These are phyloP conservation scores for Debaryomyces nepalensis DNA, from an alignment of 1,139 yeast genomes.

Conservation along the genomic window DNA sequence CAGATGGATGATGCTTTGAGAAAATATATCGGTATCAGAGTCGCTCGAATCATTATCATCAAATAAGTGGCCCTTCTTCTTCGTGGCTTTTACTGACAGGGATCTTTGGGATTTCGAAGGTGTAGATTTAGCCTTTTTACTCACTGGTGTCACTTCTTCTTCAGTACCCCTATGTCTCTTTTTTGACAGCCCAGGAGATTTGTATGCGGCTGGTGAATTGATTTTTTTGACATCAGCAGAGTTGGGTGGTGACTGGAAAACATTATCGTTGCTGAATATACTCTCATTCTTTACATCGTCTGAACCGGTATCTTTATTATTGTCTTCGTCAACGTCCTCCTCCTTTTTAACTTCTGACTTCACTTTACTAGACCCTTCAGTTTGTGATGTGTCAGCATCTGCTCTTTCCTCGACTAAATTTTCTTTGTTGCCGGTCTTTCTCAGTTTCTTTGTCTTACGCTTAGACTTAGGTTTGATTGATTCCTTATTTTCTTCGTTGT, in stretches of 20 bases:
- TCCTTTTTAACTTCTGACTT: constrained; percentile 4
- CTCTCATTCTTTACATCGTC: constrained; percentile 15
- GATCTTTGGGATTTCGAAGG: neutral
- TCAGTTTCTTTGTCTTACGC: constrained; percentile 4
- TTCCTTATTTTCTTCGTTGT: constrained; percentile 2
- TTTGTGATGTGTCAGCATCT: neutral
- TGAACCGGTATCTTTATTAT: neutral
- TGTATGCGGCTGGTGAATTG: constrained; percentile 18
- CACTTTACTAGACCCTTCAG: neutral
- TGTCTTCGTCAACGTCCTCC: neutral
- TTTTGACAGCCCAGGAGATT: constrained; percentile 1
- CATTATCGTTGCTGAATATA: constrained; percentile 44
- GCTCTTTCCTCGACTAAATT: neutral
- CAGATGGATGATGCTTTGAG: constrained; percentile 12
- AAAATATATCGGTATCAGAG: constrained; percentile 12
- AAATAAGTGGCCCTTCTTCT: constrained; percentile 10
- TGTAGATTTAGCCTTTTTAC: constrained; percentile 11
- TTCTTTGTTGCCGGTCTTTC: constrained; percentile 6
- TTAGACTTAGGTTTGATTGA: constrained; percentile 8
- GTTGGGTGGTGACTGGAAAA: constrained; percentile 40
- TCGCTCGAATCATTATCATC: constrained; percentile 12
- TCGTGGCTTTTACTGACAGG: neutral
- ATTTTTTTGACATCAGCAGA: constrained; percentile 29
- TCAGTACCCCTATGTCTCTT: constrained; percentile 11
- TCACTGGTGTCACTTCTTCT: constrained; percentile 8